A percentile compares a stretch with the other conserved stretches of the same genome.
These are phyloP conservation scores for Thozetella sp. DNA, from an alignment of 495 filamentous ascomycete genomes.

Conservation along the genomic window DNA sequence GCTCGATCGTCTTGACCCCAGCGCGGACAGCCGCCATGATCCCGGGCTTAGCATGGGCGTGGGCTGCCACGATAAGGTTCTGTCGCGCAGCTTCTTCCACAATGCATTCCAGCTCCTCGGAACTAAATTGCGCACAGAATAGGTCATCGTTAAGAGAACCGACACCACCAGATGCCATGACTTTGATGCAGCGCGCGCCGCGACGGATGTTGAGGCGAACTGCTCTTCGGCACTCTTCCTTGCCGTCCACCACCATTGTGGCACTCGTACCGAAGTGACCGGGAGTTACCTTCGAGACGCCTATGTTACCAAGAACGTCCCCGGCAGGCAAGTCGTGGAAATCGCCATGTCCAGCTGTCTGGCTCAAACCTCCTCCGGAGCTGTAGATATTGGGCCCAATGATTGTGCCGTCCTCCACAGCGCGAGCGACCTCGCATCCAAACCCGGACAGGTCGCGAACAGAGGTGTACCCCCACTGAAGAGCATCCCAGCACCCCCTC, in stretches of 20 bases:
- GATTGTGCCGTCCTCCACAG: slow-evolving; percentile 42
- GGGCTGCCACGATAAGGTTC: slow-evolving; percentile 40
- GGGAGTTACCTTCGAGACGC: slow-evolving; percentile 16
- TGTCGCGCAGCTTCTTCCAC: slow-evolving; percentile 45
- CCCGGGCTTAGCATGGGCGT: slow-evolving; percentile 46
- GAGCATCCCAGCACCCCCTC: slow-evolving; percentile 31
- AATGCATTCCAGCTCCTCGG: slow-evolving; percentile 44
- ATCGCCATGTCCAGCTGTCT: slow-evolving; percentile 47
- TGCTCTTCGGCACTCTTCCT: slow-evolving; percentile 38
- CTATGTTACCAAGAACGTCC: slow-evolving; percentile 22
- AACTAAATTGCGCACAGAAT: slow-evolving; percentile 40
- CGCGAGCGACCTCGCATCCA: slow-evolving; percentile 37
- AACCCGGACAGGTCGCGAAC: slow-evolving; percentile 43
- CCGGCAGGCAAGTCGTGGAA: slow-evolving; percentile 30
- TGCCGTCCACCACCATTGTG: slow-evolving; percentile 39
- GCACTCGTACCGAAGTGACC: slow-evolving; percentile 24
- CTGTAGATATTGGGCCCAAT: slow-evolving; percentile 47
- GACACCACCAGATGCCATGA: slow-evolving; percentile 45
- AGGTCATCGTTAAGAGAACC: slow-evolving; percentile 39
- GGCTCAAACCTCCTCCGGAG: slow-evolving; percentile 34
- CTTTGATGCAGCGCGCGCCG: slow-evolving; percentile 47
- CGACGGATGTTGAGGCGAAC: slow-evolving; percentile 45
- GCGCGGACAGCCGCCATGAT: slow-evolving; percentile 42
- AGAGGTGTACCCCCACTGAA: slow-evolving; percentile 50
- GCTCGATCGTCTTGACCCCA: slow-evolving; percentile 42